Evolutionary conservation across 2,329 filamentous ascomycete species (phyloP), one percentile per base, ranked within the genome.

Genomic region (Bimuria novae-zelandiae): DNA sequence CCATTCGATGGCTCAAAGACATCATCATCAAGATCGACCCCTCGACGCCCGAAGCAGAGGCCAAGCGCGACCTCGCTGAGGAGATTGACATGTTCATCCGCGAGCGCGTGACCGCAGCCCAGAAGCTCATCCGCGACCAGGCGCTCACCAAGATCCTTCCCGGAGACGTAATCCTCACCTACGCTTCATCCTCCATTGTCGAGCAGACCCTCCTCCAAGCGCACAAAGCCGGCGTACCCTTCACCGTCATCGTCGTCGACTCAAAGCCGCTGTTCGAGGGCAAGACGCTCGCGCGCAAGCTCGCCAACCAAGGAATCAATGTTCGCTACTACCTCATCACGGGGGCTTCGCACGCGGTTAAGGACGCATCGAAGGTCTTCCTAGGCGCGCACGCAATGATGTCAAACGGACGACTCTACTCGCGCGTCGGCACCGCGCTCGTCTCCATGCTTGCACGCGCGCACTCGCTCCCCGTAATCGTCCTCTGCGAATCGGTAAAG

Each of bases 401-500:
- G 77, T 92, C 90, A 62, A 97, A 97, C 74, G 94, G 94, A 7
- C 84, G 90, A 29, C 82, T 99, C 63, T 96, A 95, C 74, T 93
- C 89, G 4, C 86, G 92, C 17, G 86, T 91, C 8, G 94, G 94
- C 55, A 96, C 92, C 3, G 90, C 90, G 21, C 84, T 94, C 54
- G 83, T 97, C 8, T 92, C 93, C 16, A 89, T 94, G 79, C 86
- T 89, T 36, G 93, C 92, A 5, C 85, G 87, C 46, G 85, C 89
- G 51, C 80, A 86, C 17, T 87, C 88, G 52, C 84, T 92, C 32
- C 89, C 90, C 1, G 90, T 97, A 53, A 87, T 95, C 29, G 90
- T 95, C 3, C 89, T 95, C 54, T 96, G 91, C 73, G 93, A 97
- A 77, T 94, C 89, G 3, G 87, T 97, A 77, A 99, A 97, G 76